Evolutionary conservation across 139 green algal species (phyloP), one percentile per base, ranked within the genome.

Genomic region (Raphidocelis subcapitata): DNA sequence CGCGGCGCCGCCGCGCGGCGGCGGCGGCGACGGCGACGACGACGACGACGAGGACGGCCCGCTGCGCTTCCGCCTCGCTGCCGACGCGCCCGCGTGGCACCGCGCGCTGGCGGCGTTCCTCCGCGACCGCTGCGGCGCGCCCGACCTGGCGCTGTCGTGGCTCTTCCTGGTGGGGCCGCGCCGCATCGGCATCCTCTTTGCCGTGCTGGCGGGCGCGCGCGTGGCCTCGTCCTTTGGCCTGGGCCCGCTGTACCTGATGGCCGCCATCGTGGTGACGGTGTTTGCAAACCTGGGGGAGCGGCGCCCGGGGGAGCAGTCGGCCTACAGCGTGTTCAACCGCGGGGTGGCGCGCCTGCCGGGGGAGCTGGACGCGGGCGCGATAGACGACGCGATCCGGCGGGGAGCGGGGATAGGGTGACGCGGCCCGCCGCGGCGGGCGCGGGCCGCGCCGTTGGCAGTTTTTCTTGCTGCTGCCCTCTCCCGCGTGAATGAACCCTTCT

Each of bases 321-420:
- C 82, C 0, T 90, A 90, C 62, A 80, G 62, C 29, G 74, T 86
- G 49, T 90, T 88, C 80, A 90, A 90, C 71, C 56, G 73, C 1
- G 76, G 76, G 3, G 72, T 90, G 54, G 72, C 54, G 61, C 71
- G 75, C n/a, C 49, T 90, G 64, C 85, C 85, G 3, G 85, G 85
- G 31, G 73, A 88, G 52, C 69, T 90, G 57, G 79, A 88, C 63
- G 85, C 82, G 5, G 82, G 81, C 29, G 62, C 81, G 57, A 57
- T 90, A 2, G 85, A 90, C 62, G 18, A 78, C 55, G 77, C 88
- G 81, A 82, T 90, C 29, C 76, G 85, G 28, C 51, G 36, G 44
- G 85, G 82, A n/a, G n/a, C n/a, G n/a, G n/a, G n/a, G n/a, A n/a
- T n/a, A n/a, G n/a, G n/a, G n/a, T n/a, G n/a, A n/a, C n/a, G n/a